Base-by-base conservation (phyloP, 2,329 filamentous ascomycete species). In the Colletotrichum sp. region DNA sequence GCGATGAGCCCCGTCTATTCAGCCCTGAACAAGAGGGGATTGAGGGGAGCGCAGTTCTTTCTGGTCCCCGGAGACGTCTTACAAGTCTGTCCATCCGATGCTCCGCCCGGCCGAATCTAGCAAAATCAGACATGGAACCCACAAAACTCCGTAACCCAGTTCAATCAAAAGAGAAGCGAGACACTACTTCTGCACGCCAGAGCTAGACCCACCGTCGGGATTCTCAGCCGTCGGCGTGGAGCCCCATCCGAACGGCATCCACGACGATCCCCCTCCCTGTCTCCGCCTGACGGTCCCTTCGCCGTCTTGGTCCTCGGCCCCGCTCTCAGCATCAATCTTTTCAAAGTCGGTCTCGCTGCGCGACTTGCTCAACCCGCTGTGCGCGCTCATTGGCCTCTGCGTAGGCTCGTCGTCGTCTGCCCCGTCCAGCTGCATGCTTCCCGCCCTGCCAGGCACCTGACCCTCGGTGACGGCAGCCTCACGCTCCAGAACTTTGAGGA, bases 321-420 rank as follows among this genome's bases (percentile, higher is more conserved):
- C 90, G 80, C 92, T 93, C 81, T 96, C 94, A 39, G 93, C 92
- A 77, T 97, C 94, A 79, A 98, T 95, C 83, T 95, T 95, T 81
- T 98, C 96, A 81, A 98, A 98, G 80, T 98, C 96, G 24, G 91
- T 92, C 82, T 98, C 96, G 83, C 95, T 98, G 78, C 93, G 92
- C 81, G 95, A 96, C 86, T 96, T 96, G 80, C 92, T 93, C 80
- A 98, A 86, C 5, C 88, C 92, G 77, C 89, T 90, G 63, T 88
- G 83, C n/a, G 89, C 87, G 77, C 87, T 87, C 76, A 87, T 83
- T 34, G 86, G 87, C 68, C 89, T 85, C 77, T 88, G 84, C 5
- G 83, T 80, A 24, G 81, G 26, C 30, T 77, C 75, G 34, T 73
- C 72, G 32, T 78, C 76, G 26, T 44, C 62, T 21, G 44, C 44